Percentiles rank a stretch among this genome's conserved stretches.
These are phyloP conservation scores for Ceratocystis alfenasii DNA, from an alignment of 2,329 filamentous ascomycete species.

Conservation along the genomic window DNA sequence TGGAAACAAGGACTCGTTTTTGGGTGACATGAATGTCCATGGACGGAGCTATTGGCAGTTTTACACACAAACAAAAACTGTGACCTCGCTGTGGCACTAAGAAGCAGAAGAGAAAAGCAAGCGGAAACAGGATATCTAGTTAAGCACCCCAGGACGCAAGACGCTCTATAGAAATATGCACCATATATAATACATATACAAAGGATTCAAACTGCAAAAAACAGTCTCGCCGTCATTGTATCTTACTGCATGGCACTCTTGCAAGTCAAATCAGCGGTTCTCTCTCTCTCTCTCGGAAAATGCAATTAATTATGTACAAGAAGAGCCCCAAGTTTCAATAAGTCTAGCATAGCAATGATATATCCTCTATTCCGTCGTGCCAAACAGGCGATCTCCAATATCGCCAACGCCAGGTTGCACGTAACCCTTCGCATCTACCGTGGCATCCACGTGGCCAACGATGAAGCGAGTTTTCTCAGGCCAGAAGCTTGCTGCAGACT, in stretches of 20 bases:
- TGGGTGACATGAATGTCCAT: constrained; percentile 24
- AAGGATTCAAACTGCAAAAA: too few relatives aligned
- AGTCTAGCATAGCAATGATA: not conserved
- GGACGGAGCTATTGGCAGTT: constrained; percentile 24
- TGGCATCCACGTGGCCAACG: constrained; percentile 66
- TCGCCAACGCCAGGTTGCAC: constrained; percentile 82
- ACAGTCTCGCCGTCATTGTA: too few relatives aligned
- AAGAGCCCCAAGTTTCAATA: not conserved
- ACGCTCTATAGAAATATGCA: not conserved
- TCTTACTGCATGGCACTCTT: too few relatives aligned
- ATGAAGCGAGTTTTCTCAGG: constrained; percentile 65
- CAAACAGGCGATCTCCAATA: constrained; percentile 76
- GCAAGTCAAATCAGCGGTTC: not conserved
- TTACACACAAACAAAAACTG: constrained; percentile 25
- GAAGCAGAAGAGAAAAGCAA: not conserved
- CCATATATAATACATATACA: not conserved
- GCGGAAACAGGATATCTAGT: not conserved
- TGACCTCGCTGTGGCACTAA: constrained; percentile 29
- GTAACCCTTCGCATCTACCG: constrained; percentile 71
- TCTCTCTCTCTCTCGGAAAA: not conserved
- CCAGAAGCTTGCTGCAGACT: constrained; percentile 64
- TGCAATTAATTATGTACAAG: constrained; percentile 19
- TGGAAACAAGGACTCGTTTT: constrained; percentile 26
- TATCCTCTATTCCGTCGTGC: constrained; percentile 18
- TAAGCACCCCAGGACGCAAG: too few relatives aligned